phyloP scores from a whole-genome alignment of 106 monocot genomes.

The Dendrobium huoshanense region DNA sequence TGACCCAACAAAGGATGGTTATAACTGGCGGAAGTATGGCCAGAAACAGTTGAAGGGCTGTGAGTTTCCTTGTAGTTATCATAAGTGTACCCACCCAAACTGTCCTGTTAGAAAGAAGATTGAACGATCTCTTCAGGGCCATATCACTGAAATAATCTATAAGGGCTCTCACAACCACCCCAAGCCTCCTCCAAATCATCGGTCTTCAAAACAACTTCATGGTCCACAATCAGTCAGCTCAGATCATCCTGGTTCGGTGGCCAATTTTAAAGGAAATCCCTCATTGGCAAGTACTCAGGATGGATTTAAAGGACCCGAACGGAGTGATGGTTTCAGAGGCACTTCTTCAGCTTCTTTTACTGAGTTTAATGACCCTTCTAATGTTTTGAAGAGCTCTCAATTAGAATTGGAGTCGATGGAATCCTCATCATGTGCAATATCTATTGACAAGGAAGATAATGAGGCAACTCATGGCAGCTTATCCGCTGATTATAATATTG shows the following conservation, averaged over 20 bases:
- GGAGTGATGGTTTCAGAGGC: not conserved
- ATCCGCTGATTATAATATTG: conserved; percentile 16
- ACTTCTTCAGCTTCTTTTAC: not conserved
- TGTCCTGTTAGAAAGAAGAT: conserved; percentile 41
- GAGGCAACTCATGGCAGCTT: conserved; percentile 17
- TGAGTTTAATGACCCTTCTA: conserved; percentile 12
- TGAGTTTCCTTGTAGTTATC: conserved; percentile 42
- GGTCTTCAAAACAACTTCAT: not conserved
- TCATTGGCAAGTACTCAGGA: not conserved
- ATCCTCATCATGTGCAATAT: conserved; percentile 26
- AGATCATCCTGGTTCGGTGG: not conserved
- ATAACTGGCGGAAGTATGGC: conserved; percentile 48
- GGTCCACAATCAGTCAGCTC: not conserved
- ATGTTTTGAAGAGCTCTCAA: conserved; percentile 8
- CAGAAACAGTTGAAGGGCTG: conserved; percentile 50
- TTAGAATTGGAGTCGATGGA: conserved; percentile 41
- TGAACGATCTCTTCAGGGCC: conserved; percentile 33
- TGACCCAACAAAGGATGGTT: conserved; percentile 34
- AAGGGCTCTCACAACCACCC: conserved; percentile 40
- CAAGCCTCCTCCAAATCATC: conserved; percentile 16
- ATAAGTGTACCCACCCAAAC: conserved; percentile 34
- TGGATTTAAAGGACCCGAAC: conserved; percentile 9
- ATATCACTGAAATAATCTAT: conserved; percentile 38
- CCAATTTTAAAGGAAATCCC: not conserved
- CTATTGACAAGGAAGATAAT: conserved; percentile 33